phyloP scores from a whole-genome alignment of 2,329 filamentous ascomycete genomes.

The Corniculantispora saksenae region DNA sequence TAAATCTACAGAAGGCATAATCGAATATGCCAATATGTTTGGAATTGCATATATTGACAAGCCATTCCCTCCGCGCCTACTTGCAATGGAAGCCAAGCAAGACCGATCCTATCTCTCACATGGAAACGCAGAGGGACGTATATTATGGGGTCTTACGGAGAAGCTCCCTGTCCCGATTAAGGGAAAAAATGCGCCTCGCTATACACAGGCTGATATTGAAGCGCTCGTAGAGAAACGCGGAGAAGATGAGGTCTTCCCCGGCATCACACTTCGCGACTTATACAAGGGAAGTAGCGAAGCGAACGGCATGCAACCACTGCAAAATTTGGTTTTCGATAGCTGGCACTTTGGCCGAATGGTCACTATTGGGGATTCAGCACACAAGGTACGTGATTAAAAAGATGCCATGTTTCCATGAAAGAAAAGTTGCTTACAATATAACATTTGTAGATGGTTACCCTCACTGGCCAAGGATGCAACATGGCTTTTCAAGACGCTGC shows the following conservation, averaged over 20 bases:
- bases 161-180: not conserved
- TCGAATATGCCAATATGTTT: constrained; percentile 7
- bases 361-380: constrained; percentile 42
- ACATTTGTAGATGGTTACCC: constrained; percentile 23
- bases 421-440: not conserved
- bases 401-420: not conserved
- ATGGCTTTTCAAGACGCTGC: constrained; percentile 25
- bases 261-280: constrained; percentile 31
- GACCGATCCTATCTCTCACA: constrained; percentile 1
- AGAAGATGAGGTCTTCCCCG: not conserved
- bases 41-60: constrained; percentile 9
- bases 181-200: not conserved
- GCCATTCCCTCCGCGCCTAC: not conserved
- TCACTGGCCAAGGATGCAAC: constrained; percentile 26
- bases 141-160: constrained; percentile 3
- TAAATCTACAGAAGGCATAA: not conserved
- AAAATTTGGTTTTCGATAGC: constrained; percentile 37
- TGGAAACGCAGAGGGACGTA: not conserved
- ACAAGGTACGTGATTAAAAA: constrained; percentile 34
- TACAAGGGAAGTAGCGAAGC: constrained; percentile 28
- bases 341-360: constrained; percentile 43
- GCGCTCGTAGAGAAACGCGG: not conserved
- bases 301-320: constrained; percentile 34
- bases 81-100: constrained; percentile 2
- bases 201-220: not conserved